Percentiles rank a stretch among this genome's conserved stretches.
Conservation (phyloP, 768 basidiomycete species). For the Gymnopilus junonius region DNA sequence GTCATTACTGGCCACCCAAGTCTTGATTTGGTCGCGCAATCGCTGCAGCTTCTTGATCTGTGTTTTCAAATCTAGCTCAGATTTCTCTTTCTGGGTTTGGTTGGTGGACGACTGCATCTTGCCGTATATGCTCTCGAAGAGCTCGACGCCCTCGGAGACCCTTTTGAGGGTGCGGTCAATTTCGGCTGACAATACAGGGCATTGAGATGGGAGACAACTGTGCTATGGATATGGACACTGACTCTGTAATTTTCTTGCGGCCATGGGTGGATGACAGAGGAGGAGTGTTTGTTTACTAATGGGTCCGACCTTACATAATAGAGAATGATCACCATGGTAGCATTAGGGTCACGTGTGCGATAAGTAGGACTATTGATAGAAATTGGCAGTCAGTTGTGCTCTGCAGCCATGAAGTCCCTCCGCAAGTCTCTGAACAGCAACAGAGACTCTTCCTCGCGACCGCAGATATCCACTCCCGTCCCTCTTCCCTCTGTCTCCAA, state of each 20-base stretch:
- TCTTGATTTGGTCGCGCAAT: slow-evolving; percentile 99
- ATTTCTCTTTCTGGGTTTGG: slow-evolving; percentile 66
- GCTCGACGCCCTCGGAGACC: slow-evolving; percentile 93
- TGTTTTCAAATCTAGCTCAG: slow-evolving; percentile 61
- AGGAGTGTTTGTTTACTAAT: slow-evolving; percentile 31
- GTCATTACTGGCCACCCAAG: slow-evolving; percentile 96
- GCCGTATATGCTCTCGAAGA: slow-evolving; percentile 95
- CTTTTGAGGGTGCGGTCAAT: slow-evolving; percentile 99
- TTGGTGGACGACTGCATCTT: slow-evolving; percentile 98
- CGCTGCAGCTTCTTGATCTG: slow-evolving; percentile 99
- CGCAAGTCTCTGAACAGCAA: slow-evolving; percentile 78
- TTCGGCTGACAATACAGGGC: slow-evolving; percentile 66
- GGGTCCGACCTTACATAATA: slow-evolving; percentile 16
- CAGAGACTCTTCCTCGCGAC: slow-evolving; percentile 58
- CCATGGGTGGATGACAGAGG: slow-evolving; percentile 57
- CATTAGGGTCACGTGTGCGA: slow-evolving; percentile 18
- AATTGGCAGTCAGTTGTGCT: slow-evolving; percentile 3
- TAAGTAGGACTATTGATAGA: slow-evolving; percentile 8
- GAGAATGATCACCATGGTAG: not conserved
- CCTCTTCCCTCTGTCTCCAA: slow-evolving; percentile 72
- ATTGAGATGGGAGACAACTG: slow-evolving; percentile 2
- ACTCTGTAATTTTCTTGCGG: slow-evolving; percentile 92
- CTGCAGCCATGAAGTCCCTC: slow-evolving; percentile 71
- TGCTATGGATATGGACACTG: slow-evolving; percentile 21
- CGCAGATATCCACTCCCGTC: slow-evolving; percentile 72